Evolutionary conservation across 2,329 filamentous ascomycete species (phyloP).

Genomic region (Xenoacremonium recifei): DNA sequence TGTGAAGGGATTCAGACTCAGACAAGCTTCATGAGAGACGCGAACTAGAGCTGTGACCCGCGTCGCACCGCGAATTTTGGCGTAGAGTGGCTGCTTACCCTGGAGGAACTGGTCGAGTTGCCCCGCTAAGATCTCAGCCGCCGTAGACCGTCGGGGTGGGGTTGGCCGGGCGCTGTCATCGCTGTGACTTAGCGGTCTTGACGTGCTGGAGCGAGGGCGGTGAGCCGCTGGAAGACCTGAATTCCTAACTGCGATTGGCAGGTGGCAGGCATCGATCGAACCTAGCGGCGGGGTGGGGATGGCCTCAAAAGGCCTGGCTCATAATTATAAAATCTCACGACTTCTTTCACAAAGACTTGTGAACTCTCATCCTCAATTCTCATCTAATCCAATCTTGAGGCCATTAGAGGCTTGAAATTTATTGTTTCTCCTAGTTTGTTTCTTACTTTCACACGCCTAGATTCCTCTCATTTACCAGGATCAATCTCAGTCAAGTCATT

Average conservation of each 20-base stretch:
- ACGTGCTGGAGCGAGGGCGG: slow-evolving; percentile 18
- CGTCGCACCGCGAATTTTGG: slow-evolving; percentile 21
- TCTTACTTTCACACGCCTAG: neutral
- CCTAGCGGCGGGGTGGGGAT: no score
- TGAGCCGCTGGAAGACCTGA: slow-evolving; percentile 7
- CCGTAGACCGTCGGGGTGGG: neutral
- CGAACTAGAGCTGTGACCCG: slow-evolving; percentile 17
- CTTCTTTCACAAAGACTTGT: no score
- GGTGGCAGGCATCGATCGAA: no score
- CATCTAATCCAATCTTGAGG: no score
- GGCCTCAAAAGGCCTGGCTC: no score
- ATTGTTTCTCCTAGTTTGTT: neutral
- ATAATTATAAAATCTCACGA: no score
- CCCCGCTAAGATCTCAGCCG: neutral
- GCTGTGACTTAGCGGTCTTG: slow-evolving; percentile 10
- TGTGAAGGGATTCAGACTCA: neutral
- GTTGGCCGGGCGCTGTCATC: neutral
- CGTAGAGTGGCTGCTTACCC: slow-evolving; percentile 23
- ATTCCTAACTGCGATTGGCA: neutral
- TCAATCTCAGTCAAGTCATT: slow-evolving; percentile 3
- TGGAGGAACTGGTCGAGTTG: neutral
- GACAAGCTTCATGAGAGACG: slow-evolving; percentile 10
- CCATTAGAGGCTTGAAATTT: no score
- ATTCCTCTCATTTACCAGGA: neutral
- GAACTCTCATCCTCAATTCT: no score